Base-by-base conservation (phyloP, 2,329 filamentous ascomycete species). In the Fusarium virguliforme region DNA sequence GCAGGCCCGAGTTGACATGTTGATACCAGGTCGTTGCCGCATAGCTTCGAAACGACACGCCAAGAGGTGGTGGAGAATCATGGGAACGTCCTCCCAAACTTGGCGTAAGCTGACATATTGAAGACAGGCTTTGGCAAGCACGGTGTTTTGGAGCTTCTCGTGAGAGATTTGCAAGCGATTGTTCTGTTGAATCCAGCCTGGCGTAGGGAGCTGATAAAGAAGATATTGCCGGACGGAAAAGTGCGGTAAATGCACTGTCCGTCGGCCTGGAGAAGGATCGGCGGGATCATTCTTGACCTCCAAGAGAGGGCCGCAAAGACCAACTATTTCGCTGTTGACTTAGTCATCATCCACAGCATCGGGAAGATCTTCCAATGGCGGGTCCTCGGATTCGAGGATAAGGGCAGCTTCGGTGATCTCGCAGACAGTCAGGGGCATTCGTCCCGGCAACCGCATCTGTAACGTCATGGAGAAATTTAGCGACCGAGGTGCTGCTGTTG, bases 371-470 rank as follows among this genome's bases (percentile, higher is more conserved):
- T 66, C 64, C 0, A 37, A 0, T 0, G 34, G 46, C 0, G 64
- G 8, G 7, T 55, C 48, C 0, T 60, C 34, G 3, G 18, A 1
- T 0, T 58, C 67, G 0, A 51, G 26, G 0, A 70, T 2, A 0
- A 70, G 40, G 0, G 41, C 46, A 1, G 67, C 59, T 46, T 79
- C 76, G 0, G 67, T 58, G 0, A 80, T 65, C 43, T 74, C 70
- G 3, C 26, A 30, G 1, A 80, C 48, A 0, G 63, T 70, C 12
- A 81, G 55, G 0, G 3, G 55, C 70, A 4, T 63, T 6, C 0
- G 72, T 74, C 3, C 60, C 28, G 0, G 18, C 4, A 1, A 65
- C 59, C 0, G 69, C 62, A 0, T 53, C 2, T 3, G 18, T 65
- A 1, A 78, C 9, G 1, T 56, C 69, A 0, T 59, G 24, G 2